A percentile compares a stretch with the other conserved stretches of the same genome.
Evolutionary conservation across 768 basidiomycete genomes (phyloP).

Genomic region (Rhodotorula babjevae): DNA sequence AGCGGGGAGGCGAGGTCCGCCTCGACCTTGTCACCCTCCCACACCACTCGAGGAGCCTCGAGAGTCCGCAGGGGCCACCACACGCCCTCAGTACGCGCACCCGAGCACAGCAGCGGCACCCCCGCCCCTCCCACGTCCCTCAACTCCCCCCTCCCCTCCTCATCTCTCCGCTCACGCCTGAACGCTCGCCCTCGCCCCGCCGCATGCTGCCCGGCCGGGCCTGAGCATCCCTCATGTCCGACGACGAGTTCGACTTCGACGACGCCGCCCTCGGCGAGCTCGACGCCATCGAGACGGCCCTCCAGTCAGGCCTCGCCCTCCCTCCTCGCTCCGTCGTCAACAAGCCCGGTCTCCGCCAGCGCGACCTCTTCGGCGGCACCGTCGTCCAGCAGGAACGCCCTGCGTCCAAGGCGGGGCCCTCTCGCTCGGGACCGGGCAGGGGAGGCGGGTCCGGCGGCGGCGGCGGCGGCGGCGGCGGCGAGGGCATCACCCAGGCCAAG

Average conservation of each 20-base stretch:
- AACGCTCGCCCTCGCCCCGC: background rate
- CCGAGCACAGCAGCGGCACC: too few species aligned
- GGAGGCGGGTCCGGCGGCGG: background rate
- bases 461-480: background rate
- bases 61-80: too few species aligned
- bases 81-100: too few species aligned
- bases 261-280: conserved; percentile 37
- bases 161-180: too few species aligned
- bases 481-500: conserved; percentile 47
- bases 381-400: background rate
- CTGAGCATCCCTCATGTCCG: background rate
- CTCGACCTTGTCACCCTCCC: too few species aligned
- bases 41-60: too few species aligned
- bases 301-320: conserved; percentile 7
- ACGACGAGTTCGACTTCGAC: conserved; percentile 36
- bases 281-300: conserved; percentile 33
- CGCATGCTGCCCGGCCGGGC: background rate
- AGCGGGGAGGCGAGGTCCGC: too few species aligned
- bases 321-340: conserved; percentile 22
- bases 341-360: conserved; percentile 23
- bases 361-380: conserved; percentile 27
- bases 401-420: background rate
- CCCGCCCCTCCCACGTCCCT: too few species aligned
- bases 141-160: background rate
- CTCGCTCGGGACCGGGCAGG: background rate